Evolutionary conservation across 176 grass and related monocot species (phyloP).

Genomic region (Hordeum vulgare): DNA sequence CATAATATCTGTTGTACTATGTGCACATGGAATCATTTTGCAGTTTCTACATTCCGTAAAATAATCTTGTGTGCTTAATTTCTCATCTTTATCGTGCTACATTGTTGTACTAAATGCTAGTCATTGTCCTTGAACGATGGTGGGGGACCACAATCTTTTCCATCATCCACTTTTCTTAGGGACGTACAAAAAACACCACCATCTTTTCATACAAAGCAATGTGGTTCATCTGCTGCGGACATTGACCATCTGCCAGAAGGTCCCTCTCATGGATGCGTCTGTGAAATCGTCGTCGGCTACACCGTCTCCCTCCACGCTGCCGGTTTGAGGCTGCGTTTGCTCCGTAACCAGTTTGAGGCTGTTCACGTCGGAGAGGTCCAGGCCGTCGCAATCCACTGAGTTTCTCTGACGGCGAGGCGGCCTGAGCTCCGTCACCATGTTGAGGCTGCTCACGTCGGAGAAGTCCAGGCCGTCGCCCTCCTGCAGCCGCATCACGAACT

Average conservation of each 20-base stretch:
- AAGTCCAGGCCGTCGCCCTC: neutral
- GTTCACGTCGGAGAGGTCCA: conserved; percentile 23
- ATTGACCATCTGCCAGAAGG: conserved; percentile 41
- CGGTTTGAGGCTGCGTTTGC: neutral
- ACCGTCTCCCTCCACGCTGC: neutral
- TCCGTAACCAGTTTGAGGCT: conserved; percentile 11
- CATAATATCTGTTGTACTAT: neutral
- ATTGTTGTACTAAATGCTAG: too few species aligned
- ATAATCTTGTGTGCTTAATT: neutral
- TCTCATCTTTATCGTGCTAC: neutral
- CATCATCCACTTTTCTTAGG: neutral
- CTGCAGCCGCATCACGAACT: conserved; percentile 39
- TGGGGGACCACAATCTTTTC: neutral
- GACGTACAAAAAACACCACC: too few species aligned
- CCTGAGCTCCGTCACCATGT: neutral
- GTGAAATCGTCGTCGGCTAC: neutral
- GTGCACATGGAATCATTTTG: conserved; percentile 15
- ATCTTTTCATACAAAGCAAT: too few species aligned
- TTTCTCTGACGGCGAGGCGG: neutral
- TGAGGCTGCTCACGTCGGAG: conserved; percentile 33
- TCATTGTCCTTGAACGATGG: too few species aligned
- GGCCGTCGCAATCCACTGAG: neutral
- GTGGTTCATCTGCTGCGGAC: neutral
- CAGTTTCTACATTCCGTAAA: neutral
- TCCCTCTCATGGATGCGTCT: conserved; percentile 37